phyloP scores from a whole-genome alignment of 1,284 basidiomycete genomes.

The Meira miltonrushii region DNA sequence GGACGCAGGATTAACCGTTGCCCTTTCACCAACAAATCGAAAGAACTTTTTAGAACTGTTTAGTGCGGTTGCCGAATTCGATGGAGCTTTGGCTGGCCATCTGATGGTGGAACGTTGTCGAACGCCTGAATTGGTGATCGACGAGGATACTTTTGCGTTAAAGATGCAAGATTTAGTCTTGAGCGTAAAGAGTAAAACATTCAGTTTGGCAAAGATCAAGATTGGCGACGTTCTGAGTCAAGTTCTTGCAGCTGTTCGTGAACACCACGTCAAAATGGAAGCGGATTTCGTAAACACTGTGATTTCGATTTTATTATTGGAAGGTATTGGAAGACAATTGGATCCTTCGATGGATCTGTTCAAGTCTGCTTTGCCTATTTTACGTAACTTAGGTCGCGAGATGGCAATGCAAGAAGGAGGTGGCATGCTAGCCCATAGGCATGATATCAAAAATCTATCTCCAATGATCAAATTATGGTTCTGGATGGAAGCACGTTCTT shows the following conservation, averaged over 20 bases:
- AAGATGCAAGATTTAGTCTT: slow-evolving; percentile 95
- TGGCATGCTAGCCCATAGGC: slow-evolving; percentile 7
- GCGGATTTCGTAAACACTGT: slow-evolving; percentile 98
- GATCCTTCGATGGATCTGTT: slow-evolving; percentile 68
- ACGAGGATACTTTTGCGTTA: slow-evolving; percentile 88
- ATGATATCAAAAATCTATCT: slow-evolving; percentile 1
- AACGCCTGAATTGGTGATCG: slow-evolving; percentile 81
- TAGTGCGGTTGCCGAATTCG: slow-evolving; percentile 88
- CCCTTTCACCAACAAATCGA: slow-evolving; percentile 73
- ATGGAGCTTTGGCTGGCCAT: slow-evolving; percentile 87
- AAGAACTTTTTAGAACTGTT: slow-evolving; percentile 95
- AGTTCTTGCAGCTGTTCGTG: slow-evolving; percentile 77
- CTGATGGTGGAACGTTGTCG: slow-evolving; percentile 95
- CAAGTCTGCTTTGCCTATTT: slow-evolving; percentile 45
- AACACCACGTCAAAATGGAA: slow-evolving; percentile 97
- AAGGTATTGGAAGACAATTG: slow-evolving; percentile 90
- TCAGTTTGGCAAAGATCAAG: slow-evolving; percentile 89
- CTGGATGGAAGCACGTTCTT: slow-evolving; percentile 17
- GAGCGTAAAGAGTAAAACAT: slow-evolving; percentile 90
- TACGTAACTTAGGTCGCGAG: slow-evolving; percentile 36
- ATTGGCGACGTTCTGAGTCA: slow-evolving; percentile 88
- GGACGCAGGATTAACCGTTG: slow-evolving; percentile 89
- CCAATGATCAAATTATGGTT: slow-evolving; percentile 21
- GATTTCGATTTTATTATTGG: slow-evolving; percentile 83
- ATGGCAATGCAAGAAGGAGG: slow-evolving; percentile 18